Evolutionary conservation across 2,329 filamentous ascomycete species (phyloP).

Genomic region (Echinosphaeria canescens): DNA sequence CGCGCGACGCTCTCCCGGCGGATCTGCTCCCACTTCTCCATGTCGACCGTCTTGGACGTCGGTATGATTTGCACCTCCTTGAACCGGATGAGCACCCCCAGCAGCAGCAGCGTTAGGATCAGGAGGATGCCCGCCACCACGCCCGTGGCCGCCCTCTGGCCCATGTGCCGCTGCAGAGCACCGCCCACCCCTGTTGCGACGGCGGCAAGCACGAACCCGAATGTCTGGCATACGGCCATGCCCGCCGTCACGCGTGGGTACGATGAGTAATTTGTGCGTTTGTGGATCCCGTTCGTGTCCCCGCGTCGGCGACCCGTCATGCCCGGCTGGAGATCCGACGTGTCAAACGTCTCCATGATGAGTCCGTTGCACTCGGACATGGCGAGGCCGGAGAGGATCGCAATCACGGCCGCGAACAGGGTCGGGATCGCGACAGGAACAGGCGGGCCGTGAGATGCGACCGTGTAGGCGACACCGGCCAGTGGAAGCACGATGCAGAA

Average conservation of each 20-base stretch:
- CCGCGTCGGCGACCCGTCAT: conserved; percentile 35
- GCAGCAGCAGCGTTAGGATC: conserved; percentile 38
- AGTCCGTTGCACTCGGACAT: conserved; percentile 57
- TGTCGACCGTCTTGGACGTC: conserved; percentile 28
- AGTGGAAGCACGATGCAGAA: conserved; percentile 48
- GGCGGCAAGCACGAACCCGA: conserved; percentile 50
- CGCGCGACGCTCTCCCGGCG: conserved; percentile 24
- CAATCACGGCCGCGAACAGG: conserved; percentile 41
- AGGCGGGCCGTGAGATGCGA: conserved; percentile 39
- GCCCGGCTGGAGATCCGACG: conserved; percentile 55
- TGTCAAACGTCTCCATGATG: conserved; percentile 66
- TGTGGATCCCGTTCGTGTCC: conserved; percentile 14
- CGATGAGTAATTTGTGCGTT: conserved; percentile 49
- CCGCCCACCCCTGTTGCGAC: conserved; percentile 47
- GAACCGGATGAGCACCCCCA: conserved; percentile 40
- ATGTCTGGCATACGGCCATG: conserved; percentile 45
- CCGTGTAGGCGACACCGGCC: conserved; percentile 42
- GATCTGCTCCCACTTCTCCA: conserved; percentile 26
- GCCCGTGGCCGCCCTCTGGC: conserved; percentile 45
- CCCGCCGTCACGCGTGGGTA: conserved; percentile 55
- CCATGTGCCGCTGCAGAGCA: conserved; percentile 39
- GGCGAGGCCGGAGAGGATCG: conserved; percentile 50
- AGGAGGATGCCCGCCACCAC: conserved; percentile 47
- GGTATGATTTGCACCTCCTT: conserved; percentile 48
- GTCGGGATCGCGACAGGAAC: conserved; percentile 41